These are phyloP conservation scores for Pythium aquatile DNA, from an alignment of 352 stramenopile genomes.

Conservation along the genomic window DNA sequence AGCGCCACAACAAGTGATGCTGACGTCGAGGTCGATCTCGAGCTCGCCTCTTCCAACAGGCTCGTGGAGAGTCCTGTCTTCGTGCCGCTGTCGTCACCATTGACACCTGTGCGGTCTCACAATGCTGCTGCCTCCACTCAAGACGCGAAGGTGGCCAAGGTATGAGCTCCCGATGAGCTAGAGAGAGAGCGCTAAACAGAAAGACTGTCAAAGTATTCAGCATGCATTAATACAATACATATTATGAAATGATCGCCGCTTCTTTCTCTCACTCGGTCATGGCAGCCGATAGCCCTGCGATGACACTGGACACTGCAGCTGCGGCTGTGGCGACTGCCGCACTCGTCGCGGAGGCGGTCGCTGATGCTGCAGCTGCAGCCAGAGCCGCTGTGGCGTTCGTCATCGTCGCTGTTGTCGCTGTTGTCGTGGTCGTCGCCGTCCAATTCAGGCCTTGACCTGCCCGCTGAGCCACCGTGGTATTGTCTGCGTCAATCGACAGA, in stretches of 20 bases:
- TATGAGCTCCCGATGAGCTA: background rate
- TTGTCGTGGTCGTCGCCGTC: slow-evolving; percentile 43
- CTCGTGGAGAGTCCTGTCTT: background rate
- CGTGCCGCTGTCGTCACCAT: background rate
- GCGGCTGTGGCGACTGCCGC: slow-evolving; percentile 31
- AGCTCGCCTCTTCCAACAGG: background rate
- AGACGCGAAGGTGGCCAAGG: background rate
- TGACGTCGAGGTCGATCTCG: background rate
- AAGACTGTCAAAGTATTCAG: background rate
- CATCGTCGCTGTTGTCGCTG: slow-evolving; percentile 34
- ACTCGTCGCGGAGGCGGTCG: slow-evolving; percentile 23
- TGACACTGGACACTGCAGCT: slow-evolving; percentile 62
- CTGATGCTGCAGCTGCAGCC: slow-evolving; percentile 25
- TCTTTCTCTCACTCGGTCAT: slow-evolving; percentile 20
- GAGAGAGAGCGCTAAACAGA: background rate
- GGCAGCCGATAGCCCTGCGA: slow-evolving; percentile 43
- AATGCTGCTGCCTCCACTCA: background rate
- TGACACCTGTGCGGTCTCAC: background rate
- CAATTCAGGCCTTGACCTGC: slow-evolving; percentile 85
- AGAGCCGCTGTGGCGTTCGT: slow-evolving; percentile 8
- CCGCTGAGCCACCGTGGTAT: slow-evolving; percentile 86
- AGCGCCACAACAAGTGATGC: background rate
- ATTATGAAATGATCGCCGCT: background rate
- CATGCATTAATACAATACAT: background rate
- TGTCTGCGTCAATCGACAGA: slow-evolving; percentile 86